Evolutionary conservation across 352 stramenopile species (phyloP).

Genomic region (Phytophthora crassamura): DNA sequence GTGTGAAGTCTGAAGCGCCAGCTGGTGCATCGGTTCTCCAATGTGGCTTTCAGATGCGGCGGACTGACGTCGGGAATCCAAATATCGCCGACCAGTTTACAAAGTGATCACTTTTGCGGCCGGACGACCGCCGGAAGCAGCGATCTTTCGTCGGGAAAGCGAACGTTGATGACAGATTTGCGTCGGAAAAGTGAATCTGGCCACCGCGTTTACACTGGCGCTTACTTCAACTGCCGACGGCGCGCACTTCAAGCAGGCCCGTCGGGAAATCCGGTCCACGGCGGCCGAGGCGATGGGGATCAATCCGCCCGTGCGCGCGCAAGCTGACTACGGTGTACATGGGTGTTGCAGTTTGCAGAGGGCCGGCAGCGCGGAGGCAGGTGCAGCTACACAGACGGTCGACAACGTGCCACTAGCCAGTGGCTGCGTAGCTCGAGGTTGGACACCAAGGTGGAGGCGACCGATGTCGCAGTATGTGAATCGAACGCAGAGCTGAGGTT

Average conservation of each 20-base stretch:
- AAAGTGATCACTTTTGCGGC: slow-evolving; percentile 10
- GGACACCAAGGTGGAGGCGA: no score
- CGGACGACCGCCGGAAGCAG: slow-evolving; percentile 19
- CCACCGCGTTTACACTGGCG: slow-evolving; percentile 8
- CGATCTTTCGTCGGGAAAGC: slow-evolving; percentile 22
- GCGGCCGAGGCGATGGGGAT: no score
- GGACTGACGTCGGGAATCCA: slow-evolving; percentile 2
- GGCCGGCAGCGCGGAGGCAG: no score
- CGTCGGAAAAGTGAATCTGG: slow-evolving; percentile 13
- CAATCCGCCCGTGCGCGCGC: no score
- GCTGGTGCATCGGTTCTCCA: slow-evolving; percentile 4
- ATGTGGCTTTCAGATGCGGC: slow-evolving; percentile 9
- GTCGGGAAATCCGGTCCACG: no score
- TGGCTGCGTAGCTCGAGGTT: no score
- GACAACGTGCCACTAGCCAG: no score
- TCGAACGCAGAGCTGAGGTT: no score
- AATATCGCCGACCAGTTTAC: slow-evolving; percentile 14
- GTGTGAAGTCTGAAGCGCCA: slow-evolving; percentile 20
- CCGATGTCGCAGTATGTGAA: no score
- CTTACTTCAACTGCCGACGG: background rate
- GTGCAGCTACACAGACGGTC: no score
- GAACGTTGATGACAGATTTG: slow-evolving; percentile 25
- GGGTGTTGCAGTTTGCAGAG: no score
- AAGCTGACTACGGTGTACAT: no score
- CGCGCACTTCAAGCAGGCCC: slow-evolving; percentile 1